Percentiles rank a stretch among this genome's conserved stretches.
These are phyloP conservation scores for Peronospora belbahrii DNA, from an alignment of 352 stramenopile species.

Conservation along the genomic window DNA sequence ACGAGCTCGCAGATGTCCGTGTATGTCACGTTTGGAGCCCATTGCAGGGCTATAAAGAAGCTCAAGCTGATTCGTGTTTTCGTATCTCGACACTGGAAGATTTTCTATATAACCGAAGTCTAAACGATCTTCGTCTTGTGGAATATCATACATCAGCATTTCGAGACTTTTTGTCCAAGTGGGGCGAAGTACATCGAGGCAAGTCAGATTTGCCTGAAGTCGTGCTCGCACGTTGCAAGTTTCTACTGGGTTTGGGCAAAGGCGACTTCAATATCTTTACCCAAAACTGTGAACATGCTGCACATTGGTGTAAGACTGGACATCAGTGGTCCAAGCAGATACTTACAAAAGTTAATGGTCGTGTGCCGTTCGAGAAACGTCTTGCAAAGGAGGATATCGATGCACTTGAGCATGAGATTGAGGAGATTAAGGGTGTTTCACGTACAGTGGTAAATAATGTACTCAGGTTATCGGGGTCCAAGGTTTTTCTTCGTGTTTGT, in stretches of 20 bases:
- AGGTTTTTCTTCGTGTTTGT: conserved; percentile 55
- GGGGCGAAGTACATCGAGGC: conserved; percentile 64
- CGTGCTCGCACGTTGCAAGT: conserved; percentile 66
- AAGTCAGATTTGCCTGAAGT: conserved; percentile 69
- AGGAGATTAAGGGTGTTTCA: conserved; percentile 52
- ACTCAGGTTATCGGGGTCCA: conserved; percentile 40
- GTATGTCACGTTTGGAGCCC: conserved; percentile 74
- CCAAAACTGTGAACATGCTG: conserved; percentile 73
- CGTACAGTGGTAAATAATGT: conserved; percentile 55
- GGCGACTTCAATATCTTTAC: conserved; percentile 77
- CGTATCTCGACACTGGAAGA: conserved; percentile 66
- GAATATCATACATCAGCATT: conserved; percentile 70
- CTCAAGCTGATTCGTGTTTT: conserved; percentile 69
- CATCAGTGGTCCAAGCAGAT: conserved; percentile 73
- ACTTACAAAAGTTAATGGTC: conserved; percentile 35
- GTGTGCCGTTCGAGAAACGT: conserved; percentile 60
- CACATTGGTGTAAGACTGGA: conserved; percentile 77
- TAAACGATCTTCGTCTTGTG: conserved; percentile 44
- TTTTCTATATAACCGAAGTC: conserved; percentile 54
- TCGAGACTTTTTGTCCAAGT: conserved; percentile 54
- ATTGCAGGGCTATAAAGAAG: conserved; percentile 39
- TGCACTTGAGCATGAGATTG: conserved; percentile 47
- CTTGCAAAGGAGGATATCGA: conserved; percentile 60
- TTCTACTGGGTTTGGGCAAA: conserved; percentile 53
- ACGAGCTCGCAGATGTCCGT: conserved; percentile 36